These are phyloP conservation scores for Cupressus sempervirens DNA, from an alignment of 75 land plant species.

Conservation along the genomic window DNA sequence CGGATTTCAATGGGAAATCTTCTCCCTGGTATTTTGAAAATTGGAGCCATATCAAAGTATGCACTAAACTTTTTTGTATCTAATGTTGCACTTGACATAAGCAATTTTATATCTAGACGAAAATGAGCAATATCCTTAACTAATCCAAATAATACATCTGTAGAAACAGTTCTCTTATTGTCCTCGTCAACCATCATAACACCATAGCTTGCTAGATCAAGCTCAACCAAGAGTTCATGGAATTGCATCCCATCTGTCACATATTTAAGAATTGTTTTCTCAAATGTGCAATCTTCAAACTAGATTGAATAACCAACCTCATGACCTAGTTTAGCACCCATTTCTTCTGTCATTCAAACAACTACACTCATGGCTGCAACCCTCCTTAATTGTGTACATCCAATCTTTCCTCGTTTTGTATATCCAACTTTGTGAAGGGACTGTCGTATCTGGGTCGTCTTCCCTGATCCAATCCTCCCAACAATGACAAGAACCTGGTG, in stretches of 20 bases:
- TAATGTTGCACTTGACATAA: conserved; percentile 96
- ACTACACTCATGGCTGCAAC: conserved; percentile 99
- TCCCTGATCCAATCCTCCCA: too few relatives aligned
- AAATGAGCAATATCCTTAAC: conserved; percentile 93
- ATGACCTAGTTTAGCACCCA: conserved; percentile 98
- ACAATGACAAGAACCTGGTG: conserved; percentile 49
- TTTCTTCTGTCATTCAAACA: conserved; percentile 94
- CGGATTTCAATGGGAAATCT: conserved; percentile 86
- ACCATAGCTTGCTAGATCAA: conserved; percentile 92
- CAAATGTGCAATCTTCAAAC: conserved; percentile 98
- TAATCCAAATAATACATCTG: conserved; percentile 87
- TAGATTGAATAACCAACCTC: conserved; percentile 99
- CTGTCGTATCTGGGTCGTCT: conserved; percentile 38
- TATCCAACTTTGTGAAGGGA: too few relatives aligned
- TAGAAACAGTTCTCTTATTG: conserved; percentile 84
- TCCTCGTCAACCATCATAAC: conserved; percentile 99
- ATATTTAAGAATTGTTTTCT: conserved; percentile 84
- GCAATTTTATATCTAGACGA: conserved; percentile 84
- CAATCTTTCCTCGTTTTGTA: too few relatives aligned
- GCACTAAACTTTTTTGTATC: conserved; percentile 98
- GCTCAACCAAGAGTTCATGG: conserved; percentile 89
- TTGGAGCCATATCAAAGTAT: conserved; percentile 92
- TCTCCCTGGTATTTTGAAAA: conserved; percentile 93
- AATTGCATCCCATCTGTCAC: conserved; percentile 99
- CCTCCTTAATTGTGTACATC: conserved; percentile 96